Evolutionary conservation across 2,329 filamentous ascomycete genomes (phyloP).

Genomic region (Colletotrichum sp.): DNA sequence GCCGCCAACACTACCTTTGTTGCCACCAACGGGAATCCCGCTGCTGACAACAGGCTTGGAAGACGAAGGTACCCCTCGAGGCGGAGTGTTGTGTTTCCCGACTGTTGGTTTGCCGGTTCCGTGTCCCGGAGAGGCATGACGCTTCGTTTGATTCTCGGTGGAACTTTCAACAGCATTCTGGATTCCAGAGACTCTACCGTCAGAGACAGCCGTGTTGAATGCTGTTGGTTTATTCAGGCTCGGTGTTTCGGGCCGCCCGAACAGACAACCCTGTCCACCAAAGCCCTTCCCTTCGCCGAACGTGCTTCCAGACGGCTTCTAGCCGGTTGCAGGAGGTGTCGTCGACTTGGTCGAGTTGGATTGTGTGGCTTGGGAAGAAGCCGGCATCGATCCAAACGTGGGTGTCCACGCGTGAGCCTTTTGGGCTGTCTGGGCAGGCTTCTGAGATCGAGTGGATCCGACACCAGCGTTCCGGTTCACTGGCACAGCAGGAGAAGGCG

Average conservation of each 20-base stretch:
- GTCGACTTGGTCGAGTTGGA: not conserved
- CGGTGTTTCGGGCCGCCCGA: not conserved
- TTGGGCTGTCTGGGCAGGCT: not conserved
- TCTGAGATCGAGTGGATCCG: not conserved
- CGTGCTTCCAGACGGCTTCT: not conserved
- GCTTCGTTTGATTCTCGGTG: not conserved
- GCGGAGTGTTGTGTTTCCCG: not conserved
- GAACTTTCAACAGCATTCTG: not conserved
- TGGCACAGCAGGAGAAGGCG: not conserved
- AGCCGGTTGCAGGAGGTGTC: not conserved
- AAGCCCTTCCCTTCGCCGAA: not conserved
- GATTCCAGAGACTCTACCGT: fast-evolving
- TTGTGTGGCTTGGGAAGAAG: not conserved
- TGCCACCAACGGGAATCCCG: not conserved
- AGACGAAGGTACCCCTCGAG: not conserved
- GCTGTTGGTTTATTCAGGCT: not conserved
- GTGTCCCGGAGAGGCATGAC: not conserved
- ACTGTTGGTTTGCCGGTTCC: not conserved
- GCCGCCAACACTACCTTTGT: not conserved
- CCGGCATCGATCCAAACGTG: not conserved
- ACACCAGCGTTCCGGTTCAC: not conserved
- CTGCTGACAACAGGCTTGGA: not conserved
- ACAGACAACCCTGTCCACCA: not conserved
- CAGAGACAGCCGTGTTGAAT: not conserved
- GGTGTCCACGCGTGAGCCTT: not conserved